Percentiles rank a stretch among this genome's conserved stretches.
Conservation (phyloP, 371 early-diverging fungal species). For the Saksenaea oblongispora region DNA sequence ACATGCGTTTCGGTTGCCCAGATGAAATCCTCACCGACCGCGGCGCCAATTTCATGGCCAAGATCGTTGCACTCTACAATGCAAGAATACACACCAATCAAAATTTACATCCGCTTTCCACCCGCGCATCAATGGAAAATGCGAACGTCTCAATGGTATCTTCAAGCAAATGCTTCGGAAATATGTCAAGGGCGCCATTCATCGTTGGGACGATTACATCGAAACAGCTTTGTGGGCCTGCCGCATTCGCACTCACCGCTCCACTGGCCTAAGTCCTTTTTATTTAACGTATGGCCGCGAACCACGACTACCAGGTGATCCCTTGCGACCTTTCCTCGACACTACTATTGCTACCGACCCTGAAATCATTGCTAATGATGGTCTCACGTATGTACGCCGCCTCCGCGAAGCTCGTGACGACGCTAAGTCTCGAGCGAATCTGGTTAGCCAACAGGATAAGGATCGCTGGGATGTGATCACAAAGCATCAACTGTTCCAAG, state of each 20-base stretch:
- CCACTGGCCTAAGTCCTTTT: conserved; percentile 16
- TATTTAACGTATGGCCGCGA: conserved; percentile 18
- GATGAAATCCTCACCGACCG: no score
- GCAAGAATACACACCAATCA: no score
- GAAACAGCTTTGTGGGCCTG: conserved; percentile 16
- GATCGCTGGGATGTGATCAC: not conserved
- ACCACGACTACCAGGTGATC: conserved; percentile 14
- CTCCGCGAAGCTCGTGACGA: no score
- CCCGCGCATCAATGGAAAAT: conserved; percentile 24
- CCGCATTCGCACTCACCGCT: conserved; percentile 12
- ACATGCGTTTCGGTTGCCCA: no score
- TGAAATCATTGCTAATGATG: no score
- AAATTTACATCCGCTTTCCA: conserved; percentile 24
- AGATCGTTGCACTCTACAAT: no score
- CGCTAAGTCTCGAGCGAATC: no score
- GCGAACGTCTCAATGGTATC: conserved; percentile 17
- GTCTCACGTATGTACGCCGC: no score
- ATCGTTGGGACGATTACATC: conserved; percentile 15
- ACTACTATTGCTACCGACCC: no score
- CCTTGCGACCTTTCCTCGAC: not conserved
- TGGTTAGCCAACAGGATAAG: no score
- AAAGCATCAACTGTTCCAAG: conserved; percentile 2
- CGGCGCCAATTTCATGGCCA: no score
- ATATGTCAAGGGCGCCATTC: not conserved
- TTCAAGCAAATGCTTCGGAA: conserved; percentile 17